Conservation (phyloP, 805 yeast species). For the Brettanomyces custersianus region DNA sequence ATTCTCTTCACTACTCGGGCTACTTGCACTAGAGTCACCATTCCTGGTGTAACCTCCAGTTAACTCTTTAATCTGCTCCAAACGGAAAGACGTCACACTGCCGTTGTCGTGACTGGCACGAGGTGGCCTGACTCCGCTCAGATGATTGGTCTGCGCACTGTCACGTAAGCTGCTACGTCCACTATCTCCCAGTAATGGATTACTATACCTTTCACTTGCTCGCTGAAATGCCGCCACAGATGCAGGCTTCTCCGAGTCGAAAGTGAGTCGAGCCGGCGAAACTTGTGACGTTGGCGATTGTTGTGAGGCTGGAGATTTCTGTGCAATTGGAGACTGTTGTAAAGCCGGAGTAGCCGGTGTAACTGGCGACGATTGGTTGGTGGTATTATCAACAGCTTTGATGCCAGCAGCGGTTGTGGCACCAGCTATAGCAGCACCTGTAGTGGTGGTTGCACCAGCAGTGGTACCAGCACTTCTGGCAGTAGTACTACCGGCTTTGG, state of each 20-base stretch:
- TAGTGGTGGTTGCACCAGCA: neutral
- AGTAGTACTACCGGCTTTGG: neutral
- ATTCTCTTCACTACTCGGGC: too few relatives aligned
- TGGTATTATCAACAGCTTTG: too few relatives aligned
- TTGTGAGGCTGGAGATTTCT: neutral
- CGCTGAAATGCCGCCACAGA: slow-evolving; percentile 6
- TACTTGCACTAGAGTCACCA: too few relatives aligned
- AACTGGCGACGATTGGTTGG: too few relatives aligned
- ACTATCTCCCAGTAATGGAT: neutral
- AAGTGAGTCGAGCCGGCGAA: slow-evolving; percentile 2
- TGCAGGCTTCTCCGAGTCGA: slow-evolving; percentile 17
- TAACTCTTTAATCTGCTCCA: neutral
- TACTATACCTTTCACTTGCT: neutral
- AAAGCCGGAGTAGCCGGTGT: too few relatives aligned
- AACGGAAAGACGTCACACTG: neutral
- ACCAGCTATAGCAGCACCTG: too few relatives aligned
- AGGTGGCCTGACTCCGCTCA: neutral
- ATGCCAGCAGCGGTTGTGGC: too few relatives aligned
- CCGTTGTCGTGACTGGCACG: neutral
- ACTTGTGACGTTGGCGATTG: neutral
- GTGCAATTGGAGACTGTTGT: too few relatives aligned
- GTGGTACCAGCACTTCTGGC: neutral
- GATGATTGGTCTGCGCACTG: too few relatives aligned
- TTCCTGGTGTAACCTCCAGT: too few relatives aligned
- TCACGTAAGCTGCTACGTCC: too few relatives aligned